A percentile compares a stretch with the other conserved stretches of the same genome.
Conservation (phyloP, 345 rosid species). For the Salix suchowensis region DNA sequence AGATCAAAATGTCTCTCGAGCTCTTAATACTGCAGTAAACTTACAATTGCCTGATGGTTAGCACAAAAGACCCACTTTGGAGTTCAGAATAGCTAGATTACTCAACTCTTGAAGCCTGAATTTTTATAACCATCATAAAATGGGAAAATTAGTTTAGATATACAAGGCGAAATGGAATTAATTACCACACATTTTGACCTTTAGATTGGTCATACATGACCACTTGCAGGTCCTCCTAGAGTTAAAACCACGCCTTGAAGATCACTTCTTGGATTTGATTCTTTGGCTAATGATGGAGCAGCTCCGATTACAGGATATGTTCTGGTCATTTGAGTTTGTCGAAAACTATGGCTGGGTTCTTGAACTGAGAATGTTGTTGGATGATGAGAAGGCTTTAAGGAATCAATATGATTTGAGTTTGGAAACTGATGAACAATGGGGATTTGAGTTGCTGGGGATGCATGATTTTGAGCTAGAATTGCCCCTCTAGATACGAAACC, state of each 20-base stretch:
- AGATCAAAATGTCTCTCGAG: background rate
- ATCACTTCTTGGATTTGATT: conserved; percentile 47
- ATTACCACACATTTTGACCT: background rate
- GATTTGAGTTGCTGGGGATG: conserved; percentile 19
- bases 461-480: conserved; percentile 25
- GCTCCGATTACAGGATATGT: conserved; percentile 15
- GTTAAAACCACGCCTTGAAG: conserved; percentile 66
- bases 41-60: background rate
- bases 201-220: conserved; percentile 14
- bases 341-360: conserved; percentile 22
- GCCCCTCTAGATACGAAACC: conserved; percentile 23
- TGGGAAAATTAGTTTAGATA: background rate
- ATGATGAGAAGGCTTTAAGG: conserved; percentile 19
- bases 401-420: conserved; percentile 17
- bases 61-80: background rate
- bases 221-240: conserved; percentile 63
- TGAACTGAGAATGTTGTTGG: conserved; percentile 7
- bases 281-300: conserved; percentile 26
- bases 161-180: background rate
- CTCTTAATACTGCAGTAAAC: background rate
- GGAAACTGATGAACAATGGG: conserved; percentile 18
- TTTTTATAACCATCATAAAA: background rate
- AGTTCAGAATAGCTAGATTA: background rate
- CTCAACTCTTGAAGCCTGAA: background rate
- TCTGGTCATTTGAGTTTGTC: conserved; percentile 22